Base-by-base conservation (phyloP, 1,284 basidiomycete genomes). In the Violaceomyces palustris region DNA sequence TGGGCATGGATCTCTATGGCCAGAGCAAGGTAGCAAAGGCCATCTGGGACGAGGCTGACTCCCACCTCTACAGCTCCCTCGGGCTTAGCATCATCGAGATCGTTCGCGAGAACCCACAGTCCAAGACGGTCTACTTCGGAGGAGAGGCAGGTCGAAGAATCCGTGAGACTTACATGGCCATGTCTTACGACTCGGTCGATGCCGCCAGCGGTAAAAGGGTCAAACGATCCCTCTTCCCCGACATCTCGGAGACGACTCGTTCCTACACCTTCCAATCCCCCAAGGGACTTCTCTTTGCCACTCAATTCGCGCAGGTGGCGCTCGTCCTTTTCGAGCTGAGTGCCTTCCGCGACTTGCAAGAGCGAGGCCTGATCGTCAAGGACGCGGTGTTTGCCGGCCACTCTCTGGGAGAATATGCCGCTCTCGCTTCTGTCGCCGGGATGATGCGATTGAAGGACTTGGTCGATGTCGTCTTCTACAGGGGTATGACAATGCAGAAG, bases 1-100 rank as follows among this genome's bases (percentile, higher is more conserved):
- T 97, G 92, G 92, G 93, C 26, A 96, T 97, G 91, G 91, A 96
- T 64, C 81, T 97, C 3, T 97, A 96, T 80, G 85, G 83, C 74
- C 82, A 77, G 60, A 94, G 89, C 5, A 85, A 88, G 30, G 88
- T 90, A 28, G 93, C 92, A 50, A 86, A 86, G 61, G 86, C 88
- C 35, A 90, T 96, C 41, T 97, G 92, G 92, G 92, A 97, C 49
- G 85, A 85, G 42, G 92, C 93, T 39, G 92, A 97, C 71, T 81
- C 82, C 18, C 93, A 97, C 74, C 78, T 97, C 49, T 85, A 87
- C 42, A 85, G 88, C 17, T 91, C 6, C 94, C 96, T 72, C 92
- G 54, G 89, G 23, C 96, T 97, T 79, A 94, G 90, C 1, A 96
- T 97, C 74, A 79, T 96, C 69, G 90, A 97, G 71, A 96, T 97